Evolutionary conservation across 2,329 filamentous ascomycete genomes (phyloP).

Genomic region (Aspergillus carbonarius): DNA sequence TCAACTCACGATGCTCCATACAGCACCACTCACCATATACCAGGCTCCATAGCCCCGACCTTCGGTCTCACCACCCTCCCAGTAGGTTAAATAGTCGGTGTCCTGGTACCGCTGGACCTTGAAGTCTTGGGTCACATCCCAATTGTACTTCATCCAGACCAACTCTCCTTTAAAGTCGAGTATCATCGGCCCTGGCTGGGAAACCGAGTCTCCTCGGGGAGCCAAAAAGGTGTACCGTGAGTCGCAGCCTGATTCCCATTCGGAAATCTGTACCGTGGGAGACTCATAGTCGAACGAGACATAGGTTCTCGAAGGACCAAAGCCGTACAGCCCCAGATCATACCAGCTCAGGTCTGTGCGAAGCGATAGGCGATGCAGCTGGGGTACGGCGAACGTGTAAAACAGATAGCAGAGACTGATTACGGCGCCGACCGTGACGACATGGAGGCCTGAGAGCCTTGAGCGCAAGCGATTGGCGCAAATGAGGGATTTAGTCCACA

Average conservation of each 20-base stretch:
- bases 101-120: constrained; percentile 26
- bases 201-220: constrained; percentile 32
- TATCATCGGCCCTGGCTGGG: constrained; percentile 27
- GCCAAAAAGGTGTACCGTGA: constrained; percentile 31
- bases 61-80: constrained; percentile 24
- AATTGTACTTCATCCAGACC: constrained; percentile 28
- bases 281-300: constrained; percentile 31
- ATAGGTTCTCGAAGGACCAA: constrained; percentile 29
- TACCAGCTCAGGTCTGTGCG: constrained; percentile 24
- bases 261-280: constrained; percentile 26
- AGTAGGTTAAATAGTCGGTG: constrained; percentile 27
- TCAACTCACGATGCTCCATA: background rate
- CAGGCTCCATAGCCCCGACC: constrained; percentile 24
- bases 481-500: constrained; percentile 11
- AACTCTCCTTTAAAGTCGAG: constrained; percentile 28
- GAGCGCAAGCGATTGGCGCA: constrained; percentile 10
- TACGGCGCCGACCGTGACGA: constrained; percentile 6
- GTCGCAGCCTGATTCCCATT: constrained; percentile 28
- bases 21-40: constrained; percentile 24
- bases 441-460: constrained; percentile 7
- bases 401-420: constrained; percentile 20
- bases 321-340: constrained; percentile 32
- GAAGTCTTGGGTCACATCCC: constrained; percentile 27
- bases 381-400: constrained; percentile 18
- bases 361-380: constrained; percentile 18